These are phyloP conservation scores for Misopates orontium DNA, from an alignment of 257 asterid genomes.

Conservation along the genomic window DNA sequence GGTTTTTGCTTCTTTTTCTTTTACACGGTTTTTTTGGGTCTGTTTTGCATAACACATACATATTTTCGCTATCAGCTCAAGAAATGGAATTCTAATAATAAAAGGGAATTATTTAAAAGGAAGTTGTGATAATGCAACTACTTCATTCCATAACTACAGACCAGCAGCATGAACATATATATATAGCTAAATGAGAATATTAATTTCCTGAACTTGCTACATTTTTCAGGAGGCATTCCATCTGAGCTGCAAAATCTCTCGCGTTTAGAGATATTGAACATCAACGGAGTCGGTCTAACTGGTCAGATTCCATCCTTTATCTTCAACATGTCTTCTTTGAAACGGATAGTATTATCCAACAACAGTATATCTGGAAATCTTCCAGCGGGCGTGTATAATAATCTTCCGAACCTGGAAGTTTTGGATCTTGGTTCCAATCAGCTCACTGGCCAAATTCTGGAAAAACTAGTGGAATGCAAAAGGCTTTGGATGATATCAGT, in stretches of 20 bases:
- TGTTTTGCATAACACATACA: no score
- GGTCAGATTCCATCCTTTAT: constrained; percentile 33
- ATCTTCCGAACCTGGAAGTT: constrained; percentile 36
- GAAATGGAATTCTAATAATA: no score
- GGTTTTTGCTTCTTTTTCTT: no score
- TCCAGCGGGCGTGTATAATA: constrained; percentile 13
- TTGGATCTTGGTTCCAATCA: constrained; percentile 21
- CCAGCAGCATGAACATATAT: no score
- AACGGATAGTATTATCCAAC: no score
- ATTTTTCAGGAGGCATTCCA: constrained; percentile 41
- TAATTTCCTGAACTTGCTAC: no score
- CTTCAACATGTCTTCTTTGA: constrained; percentile 24
- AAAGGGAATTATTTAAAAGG: no score
- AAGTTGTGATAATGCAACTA: no score
- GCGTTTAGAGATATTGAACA: constrained; percentile 22
- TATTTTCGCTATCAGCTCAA: no score
- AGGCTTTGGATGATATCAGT: constrained; percentile 30
- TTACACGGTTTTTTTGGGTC: not conserved
- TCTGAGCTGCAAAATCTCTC: constrained; percentile 44
- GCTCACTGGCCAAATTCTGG: constrained; percentile 36
- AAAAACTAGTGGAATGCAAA: constrained; percentile 36
- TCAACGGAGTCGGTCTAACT: constrained; percentile 24
- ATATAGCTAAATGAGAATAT: no score
- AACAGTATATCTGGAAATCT: not conserved
- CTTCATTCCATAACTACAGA: no score